These are phyloP conservation scores for Candida cerambycidarum DNA, from an alignment of 805 yeast genomes.

Conservation along the genomic window DNA sequence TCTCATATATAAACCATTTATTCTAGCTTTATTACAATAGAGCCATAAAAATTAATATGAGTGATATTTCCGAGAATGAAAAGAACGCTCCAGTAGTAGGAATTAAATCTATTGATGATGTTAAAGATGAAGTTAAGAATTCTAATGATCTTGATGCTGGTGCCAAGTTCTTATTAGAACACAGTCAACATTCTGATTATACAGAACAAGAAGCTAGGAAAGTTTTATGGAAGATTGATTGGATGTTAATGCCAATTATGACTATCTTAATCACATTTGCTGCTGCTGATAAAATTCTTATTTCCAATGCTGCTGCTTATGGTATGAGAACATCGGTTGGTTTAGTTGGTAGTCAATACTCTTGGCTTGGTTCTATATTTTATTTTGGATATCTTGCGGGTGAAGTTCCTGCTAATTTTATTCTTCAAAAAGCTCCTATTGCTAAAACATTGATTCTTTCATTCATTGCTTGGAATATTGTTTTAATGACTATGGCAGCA, in stretches of 20 bases:
- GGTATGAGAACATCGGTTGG: constrained; percentile 32
- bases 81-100: constrained; percentile 1
- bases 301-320: constrained; percentile 29
- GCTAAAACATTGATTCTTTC: constrained; percentile 32
- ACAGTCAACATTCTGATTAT: constrained; percentile 21
- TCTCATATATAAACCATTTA: too few species aligned
- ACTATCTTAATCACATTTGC: constrained; percentile 26
- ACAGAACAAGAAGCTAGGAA: constrained; percentile 17
- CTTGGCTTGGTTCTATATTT: constrained; percentile 50
- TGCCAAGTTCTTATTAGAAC: constrained; percentile 20
- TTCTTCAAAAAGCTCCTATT: constrained; percentile 36
- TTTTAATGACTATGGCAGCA: constrained; percentile 47
- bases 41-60: background rate
- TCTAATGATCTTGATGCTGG: constrained; percentile 19
- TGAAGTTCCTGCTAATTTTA: constrained; percentile 38
- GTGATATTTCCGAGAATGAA: constrained; percentile 6
- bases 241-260: constrained; percentile 25
- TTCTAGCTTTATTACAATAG: too few species aligned
- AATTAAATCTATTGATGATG: constrained; percentile 5
- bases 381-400: constrained; percentile 40
- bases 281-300: constrained; percentile 28
- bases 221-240: constrained; percentile 22
- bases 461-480: constrained; percentile 35
- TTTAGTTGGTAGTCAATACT: constrained; percentile 28
- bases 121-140: background rate